These are phyloP conservation scores for Fraxinus platypoda DNA, from an alignment of 305 asterid genomes.

Conservation along the genomic window DNA sequence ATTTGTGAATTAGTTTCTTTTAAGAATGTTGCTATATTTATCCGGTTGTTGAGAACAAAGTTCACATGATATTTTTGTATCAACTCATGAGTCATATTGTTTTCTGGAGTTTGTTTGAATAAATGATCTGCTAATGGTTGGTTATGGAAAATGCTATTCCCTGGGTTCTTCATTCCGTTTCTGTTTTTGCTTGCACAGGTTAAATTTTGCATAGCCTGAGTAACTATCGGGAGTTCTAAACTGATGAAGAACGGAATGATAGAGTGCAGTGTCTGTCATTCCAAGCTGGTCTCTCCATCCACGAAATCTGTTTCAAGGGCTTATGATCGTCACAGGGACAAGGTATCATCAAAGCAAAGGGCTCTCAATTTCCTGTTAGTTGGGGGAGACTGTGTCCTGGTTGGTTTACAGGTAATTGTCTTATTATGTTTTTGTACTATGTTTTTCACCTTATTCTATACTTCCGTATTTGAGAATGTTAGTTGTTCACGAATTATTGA, in stretches of 20 bases:
- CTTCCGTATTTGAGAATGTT: neutral
- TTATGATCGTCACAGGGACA: constrained; percentile 64
- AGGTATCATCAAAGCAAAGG: constrained; percentile 68
- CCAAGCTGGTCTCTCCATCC: constrained; percentile 62
- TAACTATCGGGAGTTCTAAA: constrained; percentile 24
- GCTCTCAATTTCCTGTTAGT: constrained; percentile 63
- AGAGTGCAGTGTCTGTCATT: constrained; percentile 80
- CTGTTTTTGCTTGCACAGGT: neutral
- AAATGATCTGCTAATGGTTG: neutral
- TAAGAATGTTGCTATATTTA: neutral
- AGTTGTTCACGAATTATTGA: neutral
- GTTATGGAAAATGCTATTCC: constrained; percentile 11
- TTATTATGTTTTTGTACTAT: constrained; percentile 1
- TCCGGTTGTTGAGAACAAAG: neutral
- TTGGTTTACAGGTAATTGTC: constrained; percentile 67
- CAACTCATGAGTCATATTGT: neutral
- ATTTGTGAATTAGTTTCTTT: neutral
- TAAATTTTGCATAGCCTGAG: neutral
- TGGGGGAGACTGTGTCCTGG: constrained; percentile 70
- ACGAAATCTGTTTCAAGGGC: constrained; percentile 64
- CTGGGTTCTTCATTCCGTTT: neutral
- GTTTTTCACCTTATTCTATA: neutral
- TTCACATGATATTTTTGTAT: neutral
- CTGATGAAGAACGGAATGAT: constrained; percentile 67
- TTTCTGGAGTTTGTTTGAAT: neutral